phyloP scores from a whole-genome alignment of 257 asterid species.

The Solanum megistacrolobum region DNA sequence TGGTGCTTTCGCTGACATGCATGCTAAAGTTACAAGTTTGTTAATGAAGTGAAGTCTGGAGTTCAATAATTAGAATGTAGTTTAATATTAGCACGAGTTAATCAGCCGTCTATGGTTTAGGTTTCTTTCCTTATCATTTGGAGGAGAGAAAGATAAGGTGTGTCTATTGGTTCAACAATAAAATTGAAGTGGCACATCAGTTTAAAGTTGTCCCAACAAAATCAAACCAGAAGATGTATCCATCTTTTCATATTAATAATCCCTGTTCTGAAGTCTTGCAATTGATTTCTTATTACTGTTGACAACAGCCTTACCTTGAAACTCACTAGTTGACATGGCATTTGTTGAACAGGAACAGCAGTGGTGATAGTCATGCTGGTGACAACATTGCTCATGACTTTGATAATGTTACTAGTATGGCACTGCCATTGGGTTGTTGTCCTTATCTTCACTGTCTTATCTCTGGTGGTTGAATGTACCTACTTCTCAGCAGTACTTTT shows the following conservation, averaged over 20 bases:
- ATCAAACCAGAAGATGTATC: neutral
- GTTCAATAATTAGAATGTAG: neutral
- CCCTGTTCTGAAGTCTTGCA: neutral
- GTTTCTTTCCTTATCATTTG: neutral
- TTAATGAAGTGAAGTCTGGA: neutral
- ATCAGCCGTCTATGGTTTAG: neutral
- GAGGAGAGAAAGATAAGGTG: neutral
- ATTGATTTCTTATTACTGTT: neutral
- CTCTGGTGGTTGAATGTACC: slow-evolving; percentile 70
- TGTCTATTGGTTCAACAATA: neutral
- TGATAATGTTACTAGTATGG: slow-evolving; percentile 90
- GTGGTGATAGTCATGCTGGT: slow-evolving; percentile 92
- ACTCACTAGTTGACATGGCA: neutral
- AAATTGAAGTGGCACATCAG: neutral
- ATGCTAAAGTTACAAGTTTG: neutral
- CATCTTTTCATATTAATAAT: neutral
- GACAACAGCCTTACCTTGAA: neutral
- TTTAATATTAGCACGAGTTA: neutral
- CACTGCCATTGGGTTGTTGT: slow-evolving; percentile 94
- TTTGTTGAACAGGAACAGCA: slow-evolving; percentile 65
- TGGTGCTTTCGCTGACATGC: neutral
- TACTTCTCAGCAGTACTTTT: slow-evolving; percentile 84
- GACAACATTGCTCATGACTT: slow-evolving; percentile 85
- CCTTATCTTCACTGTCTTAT: slow-evolving; percentile 62
- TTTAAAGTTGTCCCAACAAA: neutral